Evolutionary conservation across 2,329 filamentous ascomycete species (phyloP).

Genomic region (Neodidymelliopsis sp.): DNA sequence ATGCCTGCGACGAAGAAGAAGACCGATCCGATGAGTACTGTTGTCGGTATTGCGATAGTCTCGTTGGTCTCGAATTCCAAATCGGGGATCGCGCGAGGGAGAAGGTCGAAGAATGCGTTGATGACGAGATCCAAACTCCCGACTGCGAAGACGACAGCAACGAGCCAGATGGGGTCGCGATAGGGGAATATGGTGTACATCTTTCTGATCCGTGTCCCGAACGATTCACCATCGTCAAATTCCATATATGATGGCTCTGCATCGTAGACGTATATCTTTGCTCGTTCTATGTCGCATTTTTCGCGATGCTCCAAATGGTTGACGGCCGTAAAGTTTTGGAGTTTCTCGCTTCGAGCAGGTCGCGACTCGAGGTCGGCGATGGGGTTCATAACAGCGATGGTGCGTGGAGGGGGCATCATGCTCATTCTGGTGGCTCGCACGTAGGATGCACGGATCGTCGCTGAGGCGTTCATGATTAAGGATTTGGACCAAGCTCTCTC

Average conservation of each 20-base stretch:
- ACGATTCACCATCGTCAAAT: constrained; percentile 13
- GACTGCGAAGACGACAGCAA: constrained; percentile 34
- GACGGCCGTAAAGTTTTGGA: constrained; percentile 27
- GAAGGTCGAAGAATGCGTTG: constrained; percentile 38
- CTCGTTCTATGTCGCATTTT: constrained; percentile 29
- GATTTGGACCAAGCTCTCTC: too few relatives aligned
- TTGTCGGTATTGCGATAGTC: constrained; percentile 29
- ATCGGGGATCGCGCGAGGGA: constrained; percentile 21
- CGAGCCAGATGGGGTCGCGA: constrained; percentile 40
- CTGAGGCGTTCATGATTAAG: constrained; percentile 39
- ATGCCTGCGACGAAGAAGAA: constrained; percentile 40
- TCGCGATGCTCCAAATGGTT: constrained; percentile 32
- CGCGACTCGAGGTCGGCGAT: constrained; percentile 23
- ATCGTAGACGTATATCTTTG: constrained; percentile 16
- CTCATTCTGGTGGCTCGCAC: constrained; percentile 33
- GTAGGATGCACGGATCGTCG: constrained; percentile 37
- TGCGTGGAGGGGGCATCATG: constrained; percentile 18
- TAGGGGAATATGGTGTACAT: constrained; percentile 37
- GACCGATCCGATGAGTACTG: constrained; percentile 34
- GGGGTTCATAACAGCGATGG: background rate
- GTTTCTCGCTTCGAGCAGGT: constrained; percentile 26
- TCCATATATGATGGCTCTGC: constrained; percentile 21
- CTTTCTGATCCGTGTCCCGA: constrained; percentile 15
- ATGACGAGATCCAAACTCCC: constrained; percentile 36
- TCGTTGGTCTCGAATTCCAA: constrained; percentile 26